Evolutionary conservation across 2,329 filamentous ascomycete species (phyloP), one percentile per base, ranked within the genome.

Genomic region (Colletotrichum salicis): DNA sequence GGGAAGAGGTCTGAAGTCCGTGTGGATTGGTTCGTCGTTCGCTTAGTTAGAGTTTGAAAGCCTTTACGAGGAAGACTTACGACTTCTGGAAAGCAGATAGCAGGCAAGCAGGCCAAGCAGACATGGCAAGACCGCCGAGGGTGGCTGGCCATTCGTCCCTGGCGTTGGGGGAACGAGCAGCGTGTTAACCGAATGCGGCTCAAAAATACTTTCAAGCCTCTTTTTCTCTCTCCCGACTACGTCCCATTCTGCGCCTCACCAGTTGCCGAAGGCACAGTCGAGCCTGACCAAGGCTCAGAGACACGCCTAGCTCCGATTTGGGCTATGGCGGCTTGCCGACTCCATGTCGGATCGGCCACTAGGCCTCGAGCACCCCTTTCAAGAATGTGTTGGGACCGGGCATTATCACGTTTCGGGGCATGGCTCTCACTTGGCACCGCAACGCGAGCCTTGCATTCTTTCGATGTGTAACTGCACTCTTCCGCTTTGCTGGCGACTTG

Each of bases 301-400:
- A 48, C 41, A 48, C 19, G 8, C n/a, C 45, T 69, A 64, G 64
- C 45, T 33, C 41, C 58, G 59, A 59, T 35, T 22, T 15, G 11
- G 59, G 27, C 54, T 41, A 33, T 45, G 11, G 45, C 59, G 54
- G 52, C 69, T n/a, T 27, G 22, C 33, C 7, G 27, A 58, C 52
- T 60, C 19, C 27, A 64, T 64, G 54, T 31, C 51, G 3, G 37
- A 27, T 22, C 31, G 29, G 55, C 3, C 11, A 19, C 24, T 27
- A 48, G 15, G 52, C 1, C 45, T 57, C 22, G 51, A 29, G 5
- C n/a, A 37, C 33, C 22, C 13, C 35, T 68, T 31, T 58, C 57
- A 68, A 58, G 64, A 71, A 71, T 71, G 60, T 15, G 60, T 63
- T 63, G 60, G 31, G 45, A 31, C 22, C 3, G 33, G 5, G 3